phyloP scores from a whole-genome alignment of 345 rosid species.

The Moricandia moricandioides region DNA sequence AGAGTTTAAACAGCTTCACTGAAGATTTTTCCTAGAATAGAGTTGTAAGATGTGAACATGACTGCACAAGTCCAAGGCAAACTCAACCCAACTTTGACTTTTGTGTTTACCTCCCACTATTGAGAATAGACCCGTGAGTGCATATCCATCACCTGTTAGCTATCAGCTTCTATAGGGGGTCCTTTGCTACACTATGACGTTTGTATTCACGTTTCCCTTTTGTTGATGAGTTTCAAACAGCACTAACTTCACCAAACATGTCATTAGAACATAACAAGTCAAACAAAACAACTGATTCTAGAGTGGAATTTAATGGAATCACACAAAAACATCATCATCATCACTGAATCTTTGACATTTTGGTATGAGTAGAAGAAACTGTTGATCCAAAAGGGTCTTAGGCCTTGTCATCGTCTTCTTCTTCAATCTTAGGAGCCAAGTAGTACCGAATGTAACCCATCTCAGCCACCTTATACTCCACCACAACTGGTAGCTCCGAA shows the following conservation, averaged over 20 bases:
- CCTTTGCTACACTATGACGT: neutral
- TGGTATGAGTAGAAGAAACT: neutral
- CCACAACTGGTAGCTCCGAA: slow-evolving; percentile 91
- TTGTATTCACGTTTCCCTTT: neutral
- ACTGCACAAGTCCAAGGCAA: neutral
- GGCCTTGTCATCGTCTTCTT: slow-evolving; percentile 78
- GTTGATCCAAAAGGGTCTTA: slow-evolving; percentile 5
- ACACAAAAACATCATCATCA: slow-evolving; percentile 8
- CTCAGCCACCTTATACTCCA: slow-evolving; percentile 96
- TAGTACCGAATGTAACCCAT: slow-evolving; percentile 95
- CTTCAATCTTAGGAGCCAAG: slow-evolving; percentile 97
- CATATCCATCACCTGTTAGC: neutral
- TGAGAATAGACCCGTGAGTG: slow-evolving; percentile 7
- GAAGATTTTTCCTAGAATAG: neutral
- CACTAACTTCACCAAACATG: neutral
- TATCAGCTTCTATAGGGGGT: neutral
- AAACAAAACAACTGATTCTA: slow-evolving; percentile 14
- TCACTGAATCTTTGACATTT: neutral
- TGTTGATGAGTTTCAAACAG: neutral
- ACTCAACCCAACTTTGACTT: slow-evolving; percentile 13
- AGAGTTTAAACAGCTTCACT: neutral
- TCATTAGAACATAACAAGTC: slow-evolving; percentile 6
- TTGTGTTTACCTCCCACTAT: neutral
- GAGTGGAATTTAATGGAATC: neutral
- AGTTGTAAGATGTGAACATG: slow-evolving; percentile 13